Conservation (phyloP, 176 grass and related monocot genomes). For the Melocanna baccifera region DNA sequence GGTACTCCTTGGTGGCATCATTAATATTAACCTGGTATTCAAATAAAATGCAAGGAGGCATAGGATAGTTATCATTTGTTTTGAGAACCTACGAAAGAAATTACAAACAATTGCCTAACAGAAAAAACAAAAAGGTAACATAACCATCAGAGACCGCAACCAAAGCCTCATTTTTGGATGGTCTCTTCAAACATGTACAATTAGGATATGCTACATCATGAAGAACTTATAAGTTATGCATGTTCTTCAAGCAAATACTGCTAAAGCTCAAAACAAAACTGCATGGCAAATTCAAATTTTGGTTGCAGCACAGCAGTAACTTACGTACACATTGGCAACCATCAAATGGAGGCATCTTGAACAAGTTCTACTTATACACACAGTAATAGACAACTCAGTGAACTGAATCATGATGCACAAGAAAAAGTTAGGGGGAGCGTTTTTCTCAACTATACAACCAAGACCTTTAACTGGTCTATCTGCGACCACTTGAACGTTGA, state of each 20-base stretch:
- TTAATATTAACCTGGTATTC: conserved; percentile 78
- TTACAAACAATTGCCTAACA: conserved; percentile 25
- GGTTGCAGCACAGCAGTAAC: background rate
- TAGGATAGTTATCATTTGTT: conserved; percentile 4
- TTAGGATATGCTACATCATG: background rate
- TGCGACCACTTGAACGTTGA: background rate
- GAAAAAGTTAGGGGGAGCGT: background rate
- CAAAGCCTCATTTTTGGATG: background rate
- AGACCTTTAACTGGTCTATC: background rate
- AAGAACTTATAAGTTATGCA: background rate
- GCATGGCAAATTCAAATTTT: background rate
- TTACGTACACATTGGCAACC: background rate
- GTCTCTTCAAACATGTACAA: background rate
- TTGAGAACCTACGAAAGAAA: background rate
- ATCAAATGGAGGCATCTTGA: background rate
- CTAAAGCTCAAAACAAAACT: background rate
- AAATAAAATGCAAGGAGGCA: conserved; percentile 19
- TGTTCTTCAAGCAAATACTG: background rate
- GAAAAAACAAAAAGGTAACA: background rate
- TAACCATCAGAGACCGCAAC: background rate
- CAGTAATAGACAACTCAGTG: background rate
- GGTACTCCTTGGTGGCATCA: conserved; percentile 85
- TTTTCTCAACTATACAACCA: background rate
- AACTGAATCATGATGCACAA: background rate
- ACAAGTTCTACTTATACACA: background rate